Base-by-base conservation (phyloP, 2,329 filamentous ascomycete species). In the Blastomyces percursus region DNA sequence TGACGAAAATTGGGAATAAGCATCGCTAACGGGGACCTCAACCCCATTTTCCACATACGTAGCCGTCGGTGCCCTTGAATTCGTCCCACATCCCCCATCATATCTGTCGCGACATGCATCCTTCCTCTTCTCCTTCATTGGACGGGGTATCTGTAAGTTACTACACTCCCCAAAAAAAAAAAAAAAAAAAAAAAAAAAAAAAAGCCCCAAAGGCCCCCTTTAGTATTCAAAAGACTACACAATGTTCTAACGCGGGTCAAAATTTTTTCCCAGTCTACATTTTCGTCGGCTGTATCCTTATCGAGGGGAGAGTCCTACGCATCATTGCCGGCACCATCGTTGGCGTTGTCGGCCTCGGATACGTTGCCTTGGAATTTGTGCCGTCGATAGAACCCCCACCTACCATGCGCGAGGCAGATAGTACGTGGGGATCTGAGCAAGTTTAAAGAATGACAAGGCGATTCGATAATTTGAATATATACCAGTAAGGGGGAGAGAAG, bases 71-170 rank as follows among this genome's bases (percentile, higher is more conserved):
- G 82, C 88, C 58, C 83, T 91, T 69, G 94, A 99, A 78, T 96
- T 97, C 80, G 89, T 79, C 48, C 77, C 77, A 58, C 74, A 96
- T 77, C 93, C 96, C 70, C 93, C 94, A 59, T 90, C 92, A 64
- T 92, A 96, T 75, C 83, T 96, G 61, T 88, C 91, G 63, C 88
- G 91, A 78, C 96, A 97, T 80, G 93, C 91, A 61, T 96, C 91
- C 12, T 99, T 99, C 82, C 87, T 97, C 77, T 97, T 97, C 82
- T 96, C 90, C 63, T 97, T 99, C 82, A 79, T 97, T 69, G 94
- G 94, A 65, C 91, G 94, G 73, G 94, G 94, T 77, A 82, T 91
- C 75, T 97, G 92, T 96, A 85, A 79, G 91, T 86, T 19, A 38
- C 11, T 19, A 38, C 16, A 32, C 19, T n/a, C 9, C n/a, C 19